phyloP scores from a whole-genome alignment of 305 asterid genomes.

The Fraxinus albicans region DNA sequence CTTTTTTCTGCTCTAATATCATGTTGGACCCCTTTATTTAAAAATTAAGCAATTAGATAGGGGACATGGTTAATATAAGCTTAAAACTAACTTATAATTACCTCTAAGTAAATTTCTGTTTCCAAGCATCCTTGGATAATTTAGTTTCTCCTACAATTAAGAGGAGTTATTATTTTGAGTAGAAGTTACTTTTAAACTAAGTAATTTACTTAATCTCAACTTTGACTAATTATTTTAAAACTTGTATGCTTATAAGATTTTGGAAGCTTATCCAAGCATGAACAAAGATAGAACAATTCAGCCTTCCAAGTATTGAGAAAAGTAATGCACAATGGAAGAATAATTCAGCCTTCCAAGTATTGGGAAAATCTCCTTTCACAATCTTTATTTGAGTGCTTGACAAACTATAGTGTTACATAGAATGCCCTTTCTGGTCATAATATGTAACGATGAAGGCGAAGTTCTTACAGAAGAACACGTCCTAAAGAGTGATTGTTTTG shows the following conservation, averaged over 20 bases:
- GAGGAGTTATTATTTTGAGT: neutral
- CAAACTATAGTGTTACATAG: neutral
- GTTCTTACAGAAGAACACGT: neutral
- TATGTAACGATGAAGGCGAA: neutral
- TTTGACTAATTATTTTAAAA: neutral
- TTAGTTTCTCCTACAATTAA: neutral
- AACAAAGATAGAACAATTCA: neutral
- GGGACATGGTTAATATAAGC: neutral
- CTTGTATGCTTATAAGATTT: neutral
- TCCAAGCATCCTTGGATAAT: neutral
- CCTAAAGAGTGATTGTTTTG: neutral
- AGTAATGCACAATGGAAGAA: neutral
- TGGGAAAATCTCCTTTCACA: neutral
- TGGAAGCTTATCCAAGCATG: neutral
- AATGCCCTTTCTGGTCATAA: neutral
- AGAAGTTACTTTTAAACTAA: neutral
- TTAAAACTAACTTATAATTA: neutral
- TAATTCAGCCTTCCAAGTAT: slow-evolving; percentile 11
- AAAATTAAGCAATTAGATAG: neutral
- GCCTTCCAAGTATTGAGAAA: slow-evolving; percentile 10
- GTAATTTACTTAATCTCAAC: neutral
- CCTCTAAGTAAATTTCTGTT: neutral
- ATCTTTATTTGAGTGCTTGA: neutral
- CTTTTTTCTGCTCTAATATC: neutral
- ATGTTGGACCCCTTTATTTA: neutral